phyloP scores from a whole-genome alignment of 2,329 filamentous ascomycete genomes.

The Simplicillium aogashimaense region DNA sequence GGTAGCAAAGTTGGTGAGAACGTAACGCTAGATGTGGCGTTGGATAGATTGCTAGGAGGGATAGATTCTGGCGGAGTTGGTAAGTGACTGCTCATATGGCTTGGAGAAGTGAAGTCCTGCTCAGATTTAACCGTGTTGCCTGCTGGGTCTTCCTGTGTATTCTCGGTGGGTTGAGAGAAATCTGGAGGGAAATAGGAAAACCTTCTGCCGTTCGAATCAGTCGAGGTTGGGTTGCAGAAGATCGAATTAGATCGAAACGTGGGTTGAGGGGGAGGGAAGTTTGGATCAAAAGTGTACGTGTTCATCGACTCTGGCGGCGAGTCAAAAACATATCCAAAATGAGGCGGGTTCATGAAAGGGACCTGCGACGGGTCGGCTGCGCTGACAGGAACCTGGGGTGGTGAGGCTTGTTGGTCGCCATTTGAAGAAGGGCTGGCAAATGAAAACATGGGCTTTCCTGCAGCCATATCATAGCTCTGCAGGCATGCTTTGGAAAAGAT shows the following conservation, averaged over 20 bases:
- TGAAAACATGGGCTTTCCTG: conserved; percentile 15
- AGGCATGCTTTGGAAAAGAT: conserved; percentile 79
- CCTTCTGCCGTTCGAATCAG: conserved; percentile 42
- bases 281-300: conserved; percentile 31
- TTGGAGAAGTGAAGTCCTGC: conserved; percentile 16
- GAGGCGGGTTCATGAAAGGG: conserved; percentile 36
- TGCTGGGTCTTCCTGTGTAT: background rate
- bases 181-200: conserved; percentile 58
- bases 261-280: conserved; percentile 34
- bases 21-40: conserved; percentile 18
- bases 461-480: conserved; percentile 64
- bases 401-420: conserved; percentile 19
- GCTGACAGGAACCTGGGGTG: conserved; percentile 15
- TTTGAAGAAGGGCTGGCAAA: conserved; percentile 23
- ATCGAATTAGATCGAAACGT: conserved; percentile 59
- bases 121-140: conserved; percentile 8
- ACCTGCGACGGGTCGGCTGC: conserved; percentile 20
- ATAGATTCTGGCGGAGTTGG: conserved; percentile 36
- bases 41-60: conserved; percentile 16
- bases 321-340: conserved; percentile 50
- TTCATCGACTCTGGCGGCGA: conserved; percentile 44
- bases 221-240: conserved; percentile 48
- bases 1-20: conserved; percentile 28
- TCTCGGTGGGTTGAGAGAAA: conserved; percentile 22
- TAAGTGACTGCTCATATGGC: conserved; percentile 22